Percentiles rank a stretch among this genome's conserved stretches.
Evolutionary conservation across 257 asterid genomes (phyloP).

Genomic region (Solanum sitiens): DNA sequence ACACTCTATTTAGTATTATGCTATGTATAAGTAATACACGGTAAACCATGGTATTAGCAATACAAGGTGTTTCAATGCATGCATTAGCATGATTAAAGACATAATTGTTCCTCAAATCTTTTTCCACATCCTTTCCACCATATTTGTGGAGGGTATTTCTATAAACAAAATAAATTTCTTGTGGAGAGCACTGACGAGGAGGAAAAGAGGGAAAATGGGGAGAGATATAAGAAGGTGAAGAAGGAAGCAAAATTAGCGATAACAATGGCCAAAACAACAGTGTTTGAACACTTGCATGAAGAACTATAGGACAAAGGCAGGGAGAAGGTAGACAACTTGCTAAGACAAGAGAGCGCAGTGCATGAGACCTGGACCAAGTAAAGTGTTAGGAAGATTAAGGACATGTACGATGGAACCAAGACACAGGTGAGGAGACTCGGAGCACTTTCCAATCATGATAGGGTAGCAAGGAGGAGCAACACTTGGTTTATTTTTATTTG

Average conservation of each 20-base stretch:
- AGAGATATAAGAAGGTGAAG: not conserved
- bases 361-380: not conserved
- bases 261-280: not conserved
- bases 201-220: not conserved
- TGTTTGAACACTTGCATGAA: not conserved
- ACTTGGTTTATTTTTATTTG: not conserved
- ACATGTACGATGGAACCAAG: not conserved
- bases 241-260: not conserved
- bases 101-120: not conserved
- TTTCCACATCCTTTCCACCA: not conserved
- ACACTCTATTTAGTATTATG: not conserved
- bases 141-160: not conserved
- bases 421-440: not conserved
- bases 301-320: not conserved
- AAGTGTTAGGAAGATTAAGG: not conserved
- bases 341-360: not conserved
- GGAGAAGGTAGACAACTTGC: not conserved
- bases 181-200: not conserved
- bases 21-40: not conserved
- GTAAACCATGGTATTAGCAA: not conserved
- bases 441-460: not conserved
- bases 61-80: not conserved
- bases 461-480: not conserved
- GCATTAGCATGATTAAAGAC: not conserved
- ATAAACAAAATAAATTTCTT: not conserved